A percentile compares a stretch with the other conserved stretches of the same genome.
Conservation (phyloP, 129 eudicot genomes). For the Flaveria linearis region DNA sequence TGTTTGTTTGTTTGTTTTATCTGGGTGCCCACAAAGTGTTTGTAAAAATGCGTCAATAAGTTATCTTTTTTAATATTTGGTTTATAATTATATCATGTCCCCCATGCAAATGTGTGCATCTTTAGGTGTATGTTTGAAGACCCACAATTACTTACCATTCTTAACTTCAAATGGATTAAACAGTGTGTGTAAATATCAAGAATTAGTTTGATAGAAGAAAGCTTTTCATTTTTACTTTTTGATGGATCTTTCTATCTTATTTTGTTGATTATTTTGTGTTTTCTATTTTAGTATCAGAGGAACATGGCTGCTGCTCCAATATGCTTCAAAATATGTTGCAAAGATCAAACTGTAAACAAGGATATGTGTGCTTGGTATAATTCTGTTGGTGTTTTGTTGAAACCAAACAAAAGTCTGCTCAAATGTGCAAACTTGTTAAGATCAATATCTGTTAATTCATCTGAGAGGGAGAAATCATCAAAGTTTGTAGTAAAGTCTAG, state of each 20-base stretch:
- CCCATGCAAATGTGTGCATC: slow-evolving; percentile 4
- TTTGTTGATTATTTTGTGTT: not conserved
- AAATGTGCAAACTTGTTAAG: slow-evolving; percentile 21
- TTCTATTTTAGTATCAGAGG: slow-evolving; percentile 23
- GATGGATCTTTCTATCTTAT: too few relatives aligned
- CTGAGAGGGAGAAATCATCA: slow-evolving; percentile 33
- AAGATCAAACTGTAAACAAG: slow-evolving; percentile 31
- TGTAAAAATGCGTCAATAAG: slow-evolving; percentile 24
- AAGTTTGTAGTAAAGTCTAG: slow-evolving; percentile 31
- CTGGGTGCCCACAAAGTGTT: slow-evolving; percentile 24
- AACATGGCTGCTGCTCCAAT: slow-evolving; percentile 55
- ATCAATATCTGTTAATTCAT: slow-evolving; percentile 29
- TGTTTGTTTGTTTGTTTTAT: not conserved
- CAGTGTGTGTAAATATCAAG: not conserved
- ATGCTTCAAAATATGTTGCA: slow-evolving; percentile 41
- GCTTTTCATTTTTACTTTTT: not conserved
- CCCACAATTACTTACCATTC: too few relatives aligned
- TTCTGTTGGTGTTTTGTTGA: slow-evolving; percentile 14
- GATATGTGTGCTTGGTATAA: slow-evolving; percentile 15
- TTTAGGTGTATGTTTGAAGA: slow-evolving; percentile 6
- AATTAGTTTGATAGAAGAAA: not conserved
- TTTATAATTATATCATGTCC: not conserved
- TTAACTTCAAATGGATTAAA: not conserved
- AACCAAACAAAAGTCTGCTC: slow-evolving; percentile 24
- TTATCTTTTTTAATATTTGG: not conserved